Percentiles rank a stretch among this genome's conserved stretches.
phyloP scores from a whole-genome alignment of 2,329 filamentous ascomycete genomes.

The Ilyonectria robusta region DNA sequence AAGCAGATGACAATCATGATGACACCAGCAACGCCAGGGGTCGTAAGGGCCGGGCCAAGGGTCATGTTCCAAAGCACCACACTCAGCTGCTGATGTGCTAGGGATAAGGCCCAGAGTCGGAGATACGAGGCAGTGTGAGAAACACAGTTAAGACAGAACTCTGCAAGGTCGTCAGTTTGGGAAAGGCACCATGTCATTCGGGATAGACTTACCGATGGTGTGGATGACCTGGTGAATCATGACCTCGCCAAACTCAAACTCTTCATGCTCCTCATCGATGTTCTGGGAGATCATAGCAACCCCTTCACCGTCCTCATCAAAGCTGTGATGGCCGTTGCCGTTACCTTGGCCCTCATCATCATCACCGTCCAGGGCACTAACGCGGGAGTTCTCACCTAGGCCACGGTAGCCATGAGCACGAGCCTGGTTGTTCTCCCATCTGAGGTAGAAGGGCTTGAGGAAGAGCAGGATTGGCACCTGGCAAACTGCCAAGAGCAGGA shows the following conservation, averaged over 20 bases:
- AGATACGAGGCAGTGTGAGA: conserved; percentile 99
- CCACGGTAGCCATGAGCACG: conserved; percentile 92
- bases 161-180: conserved; percentile 61
- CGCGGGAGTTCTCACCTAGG: conserved; percentile 88
- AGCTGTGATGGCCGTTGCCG: conserved; percentile 71
- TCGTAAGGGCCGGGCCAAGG: conserved; percentile 80
- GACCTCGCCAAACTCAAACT: conserved; percentile 96
- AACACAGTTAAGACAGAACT: conserved; percentile 99
- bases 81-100: conserved; percentile 97
- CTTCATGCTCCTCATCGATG: conserved; percentile 87
- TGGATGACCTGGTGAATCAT: conserved; percentile 99
- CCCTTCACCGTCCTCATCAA: conserved; percentile 80
- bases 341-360: conserved; percentile 73
- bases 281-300: conserved; percentile 92
- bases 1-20: conserved; percentile 88
- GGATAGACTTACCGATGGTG: conserved; percentile 83
- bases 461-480: conserved; percentile 94
- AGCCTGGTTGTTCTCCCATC: conserved; percentile 92
- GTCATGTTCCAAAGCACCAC: conserved; percentile 98
- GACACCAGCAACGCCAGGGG: conserved; percentile 77
- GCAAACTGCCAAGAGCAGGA: conserved; percentile 85
- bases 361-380: conserved; percentile 92
- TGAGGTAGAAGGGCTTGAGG: conserved; percentile 95
- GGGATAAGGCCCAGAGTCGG: conserved; percentile 96
- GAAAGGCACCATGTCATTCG: neutral